These are phyloP conservation scores for Phytophthora colocasiae DNA, from an alignment of 352 stramenopile species.

Conservation along the genomic window DNA sequence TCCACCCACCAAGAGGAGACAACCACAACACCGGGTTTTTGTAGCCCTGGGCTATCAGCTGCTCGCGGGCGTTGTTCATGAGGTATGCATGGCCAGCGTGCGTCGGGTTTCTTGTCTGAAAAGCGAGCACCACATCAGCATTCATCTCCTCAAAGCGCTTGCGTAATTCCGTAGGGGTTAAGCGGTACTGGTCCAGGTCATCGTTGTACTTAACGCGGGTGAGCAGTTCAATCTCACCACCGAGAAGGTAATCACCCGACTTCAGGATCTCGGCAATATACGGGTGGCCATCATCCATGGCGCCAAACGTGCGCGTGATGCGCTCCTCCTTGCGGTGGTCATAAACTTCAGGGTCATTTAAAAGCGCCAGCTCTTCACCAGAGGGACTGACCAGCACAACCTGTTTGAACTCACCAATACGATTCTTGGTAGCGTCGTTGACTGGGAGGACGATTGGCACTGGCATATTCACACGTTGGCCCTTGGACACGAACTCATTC, in stretches of 20 bases:
- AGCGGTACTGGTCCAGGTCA: constrained; percentile 96
- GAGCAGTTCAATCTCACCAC: constrained; percentile 96
- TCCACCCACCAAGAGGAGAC: constrained; percentile 97
- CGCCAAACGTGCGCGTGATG: constrained; percentile 97
- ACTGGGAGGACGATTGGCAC: constrained; percentile 97
- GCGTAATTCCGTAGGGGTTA: constrained; percentile 94
- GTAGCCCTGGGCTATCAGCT: constrained; percentile 93
- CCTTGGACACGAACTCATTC: constrained; percentile 77
- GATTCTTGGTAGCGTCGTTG: constrained; percentile 92
- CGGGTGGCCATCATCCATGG: constrained; percentile 96
- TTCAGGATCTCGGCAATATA: constrained; percentile 97
- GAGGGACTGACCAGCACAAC: constrained; percentile 96
- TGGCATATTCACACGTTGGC: constrained; percentile 95
- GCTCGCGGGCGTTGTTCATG: constrained; percentile 96
- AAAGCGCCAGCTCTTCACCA: constrained; percentile 93
- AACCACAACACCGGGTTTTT: constrained; percentile 98
- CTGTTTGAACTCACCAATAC: constrained; percentile 80
- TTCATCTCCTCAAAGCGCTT: constrained; percentile 94
- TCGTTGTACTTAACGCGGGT: constrained; percentile 97
- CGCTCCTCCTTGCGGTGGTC: constrained; percentile 98
- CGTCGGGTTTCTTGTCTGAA: constrained; percentile 98
- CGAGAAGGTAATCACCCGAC: constrained; percentile 95
- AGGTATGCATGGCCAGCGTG: constrained; percentile 98
- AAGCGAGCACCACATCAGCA: constrained; percentile 97
- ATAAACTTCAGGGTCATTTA: constrained; percentile 96